These are phyloP conservation scores for Colletotrichum agaves DNA, from an alignment of 2,329 filamentous ascomycete genomes.

Conservation along the genomic window DNA sequence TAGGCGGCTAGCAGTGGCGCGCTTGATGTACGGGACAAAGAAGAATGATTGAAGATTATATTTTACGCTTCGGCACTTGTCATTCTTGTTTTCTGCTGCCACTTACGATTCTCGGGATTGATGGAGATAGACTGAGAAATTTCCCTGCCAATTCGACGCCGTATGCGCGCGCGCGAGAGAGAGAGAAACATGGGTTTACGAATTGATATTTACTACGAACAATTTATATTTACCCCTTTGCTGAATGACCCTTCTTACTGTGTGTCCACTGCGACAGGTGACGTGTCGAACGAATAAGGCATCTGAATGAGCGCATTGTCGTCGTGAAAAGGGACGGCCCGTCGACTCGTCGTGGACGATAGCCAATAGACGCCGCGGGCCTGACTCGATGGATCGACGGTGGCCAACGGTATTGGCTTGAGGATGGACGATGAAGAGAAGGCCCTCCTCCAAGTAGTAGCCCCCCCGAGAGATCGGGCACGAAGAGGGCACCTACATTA, in stretches of 20 bases:
- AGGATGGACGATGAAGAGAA: slow-evolving; percentile 3
- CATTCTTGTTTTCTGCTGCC: slow-evolving; percentile 29
- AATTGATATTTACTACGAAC: neutral
- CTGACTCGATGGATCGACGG: slow-evolving; percentile 2
- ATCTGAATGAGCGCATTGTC: neutral
- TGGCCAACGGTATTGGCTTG: slow-evolving; percentile 7
- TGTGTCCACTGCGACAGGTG: neutral
- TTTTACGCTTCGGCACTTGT: slow-evolving; percentile 26
- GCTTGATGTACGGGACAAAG: slow-evolving; percentile 39
- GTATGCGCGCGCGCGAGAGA: too few relatives aligned
- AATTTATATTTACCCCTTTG: too few relatives aligned
- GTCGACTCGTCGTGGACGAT: neutral
- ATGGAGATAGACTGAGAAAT: slow-evolving; percentile 51
- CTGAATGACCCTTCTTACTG: neutral
- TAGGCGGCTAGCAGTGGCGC: slow-evolving; percentile 27
- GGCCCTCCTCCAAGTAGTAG: neutral
- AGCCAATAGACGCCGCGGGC: neutral
- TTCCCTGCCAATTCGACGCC: slow-evolving; percentile 53
- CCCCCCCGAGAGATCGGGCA: neutral
- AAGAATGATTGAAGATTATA: slow-evolving; percentile 40
- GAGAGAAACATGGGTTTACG: slow-evolving; percentile 23
- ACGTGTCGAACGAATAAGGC: neutral
- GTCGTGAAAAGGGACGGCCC: slow-evolving; percentile 14
- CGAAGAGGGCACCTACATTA: neutral
- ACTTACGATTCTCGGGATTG: slow-evolving; percentile 24